Base-by-base conservation (phyloP, 192 early-diverging fungal genomes). In the Spizellomyces sp. region DNA sequence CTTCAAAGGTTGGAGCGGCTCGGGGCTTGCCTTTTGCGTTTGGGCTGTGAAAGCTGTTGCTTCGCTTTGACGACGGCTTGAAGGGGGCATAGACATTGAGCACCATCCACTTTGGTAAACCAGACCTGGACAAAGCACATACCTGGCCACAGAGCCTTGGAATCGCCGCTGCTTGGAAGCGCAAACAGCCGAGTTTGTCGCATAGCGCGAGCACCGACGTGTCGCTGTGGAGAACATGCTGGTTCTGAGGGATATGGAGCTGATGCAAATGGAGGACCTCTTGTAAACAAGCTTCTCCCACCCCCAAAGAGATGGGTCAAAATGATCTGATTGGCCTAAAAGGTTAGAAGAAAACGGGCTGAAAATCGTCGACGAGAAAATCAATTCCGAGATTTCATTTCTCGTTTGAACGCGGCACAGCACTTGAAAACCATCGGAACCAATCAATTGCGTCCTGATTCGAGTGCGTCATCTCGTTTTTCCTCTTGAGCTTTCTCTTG, bases 151-250 rank as follows among this genome's bases (percentile, higher is more conserved):
- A 7, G 5, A 6, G 22, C 54, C 22, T 56, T 56, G 54, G 54
- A 56, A 56, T 7, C 54, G n/a, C 54, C n/a, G 5, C 7, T n/a
- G 22, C 54, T 56, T 56, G 27, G 54, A 56, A 56, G n/a, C 54
- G 54, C 54, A 56, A 36, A 36, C 27, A 36, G 27, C 22, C 54
- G 54, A n/a, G n/a, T 56, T 56, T 56, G 54, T 22, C 54, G 54
- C 22, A 56, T 56, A 22, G 54, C 54, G 54, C 5, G 54, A n/a
- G 54, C 54, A 56, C 22, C n/a, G n/a, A 4, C n/a, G 54, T 22
- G 54, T 22, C n/a, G n/a, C n/a, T 22, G 54, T 19, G 54, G 54
- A 56, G 54, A 56, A 56, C 54, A 56, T 56, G 5, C 54, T 56
- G 54, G 22, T 7, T 4, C 7, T 2, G 27, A 36, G 27, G 27